phyloP scores from a whole-genome alignment of 1,284 basidiomycete genomes.

The Cystobasidium pallidum region DNA sequence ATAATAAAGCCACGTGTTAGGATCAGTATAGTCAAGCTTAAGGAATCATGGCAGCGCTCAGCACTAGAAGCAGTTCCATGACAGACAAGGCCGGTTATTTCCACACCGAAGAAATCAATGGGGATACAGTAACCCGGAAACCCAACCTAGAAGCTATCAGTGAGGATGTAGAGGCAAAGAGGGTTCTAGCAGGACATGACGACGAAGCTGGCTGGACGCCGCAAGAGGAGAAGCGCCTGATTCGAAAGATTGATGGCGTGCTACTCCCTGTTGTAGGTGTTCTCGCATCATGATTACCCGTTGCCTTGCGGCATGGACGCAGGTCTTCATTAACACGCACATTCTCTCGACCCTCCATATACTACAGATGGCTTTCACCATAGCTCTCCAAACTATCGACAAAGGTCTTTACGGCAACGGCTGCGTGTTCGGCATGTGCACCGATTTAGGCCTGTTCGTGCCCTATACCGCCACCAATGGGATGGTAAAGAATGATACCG shows the following conservation, averaged over 20 bases:
- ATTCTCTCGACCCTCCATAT: background rate
- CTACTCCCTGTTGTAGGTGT: slow-evolving; percentile 13
- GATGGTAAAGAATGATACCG: slow-evolving; percentile 10
- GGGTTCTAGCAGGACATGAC: slow-evolving; percentile 1
- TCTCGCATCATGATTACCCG: background rate
- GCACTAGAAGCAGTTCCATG: slow-evolving; percentile 4
- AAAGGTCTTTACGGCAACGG: slow-evolving; percentile 25
- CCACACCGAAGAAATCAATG: slow-evolving; percentile 1
- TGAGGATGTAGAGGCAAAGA: slow-evolving; percentile 18
- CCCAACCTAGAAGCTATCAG: slow-evolving; percentile 8
- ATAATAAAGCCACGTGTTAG: too few relatives aligned
- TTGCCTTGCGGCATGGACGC: too few relatives aligned
- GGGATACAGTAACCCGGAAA: background rate
- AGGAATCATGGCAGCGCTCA: slow-evolving; percentile 3
- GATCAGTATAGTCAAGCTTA: too few relatives aligned
- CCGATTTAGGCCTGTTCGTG: slow-evolving; percentile 2
- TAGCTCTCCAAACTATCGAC: slow-evolving; percentile 17
- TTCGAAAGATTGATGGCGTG: slow-evolving; percentile 8
- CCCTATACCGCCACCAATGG: slow-evolving; percentile 6
- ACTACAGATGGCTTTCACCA: slow-evolving; percentile 20
- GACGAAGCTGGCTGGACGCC: slow-evolving; percentile 15
- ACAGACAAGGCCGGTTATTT: slow-evolving; percentile 18
- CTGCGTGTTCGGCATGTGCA: slow-evolving; percentile 32
- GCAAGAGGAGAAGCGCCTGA: slow-evolving; percentile 7
- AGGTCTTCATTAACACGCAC: background rate